A percentile compares a stretch with the other conserved stretches of the same genome.
These are phyloP conservation scores for Hymenoscyphus linearis DNA, from an alignment of 2,329 filamentous ascomycete species.

Conservation along the genomic window DNA sequence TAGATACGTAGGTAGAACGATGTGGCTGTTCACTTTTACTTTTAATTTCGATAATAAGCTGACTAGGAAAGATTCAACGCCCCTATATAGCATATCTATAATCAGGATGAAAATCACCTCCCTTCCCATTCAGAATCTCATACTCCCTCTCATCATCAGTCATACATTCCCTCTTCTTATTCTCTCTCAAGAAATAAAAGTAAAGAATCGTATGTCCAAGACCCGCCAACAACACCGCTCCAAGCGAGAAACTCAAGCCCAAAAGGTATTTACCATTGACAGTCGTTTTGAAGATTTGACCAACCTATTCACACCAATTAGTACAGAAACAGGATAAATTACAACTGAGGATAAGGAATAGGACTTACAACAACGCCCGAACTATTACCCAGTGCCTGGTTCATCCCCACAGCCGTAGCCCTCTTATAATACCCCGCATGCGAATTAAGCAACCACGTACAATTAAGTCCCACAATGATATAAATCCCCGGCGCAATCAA, in stretches of 20 bases:
- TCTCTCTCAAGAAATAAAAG: conserved; percentile 19
- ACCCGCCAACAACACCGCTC: conserved; percentile 20
- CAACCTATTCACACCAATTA: neutral
- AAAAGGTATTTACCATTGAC: conserved; percentile 24
- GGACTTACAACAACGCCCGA: neutral
- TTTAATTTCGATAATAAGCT: too few relatives aligned
- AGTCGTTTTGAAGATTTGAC: conserved; percentile 12
- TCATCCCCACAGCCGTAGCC: neutral
- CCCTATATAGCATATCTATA: conserved; percentile 15
- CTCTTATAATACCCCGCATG: neutral
- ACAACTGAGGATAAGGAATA: neutral
- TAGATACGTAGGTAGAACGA: too few relatives aligned
- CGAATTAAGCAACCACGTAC: neutral
- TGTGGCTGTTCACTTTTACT: too few relatives aligned
- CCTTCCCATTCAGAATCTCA: conserved; percentile 21
- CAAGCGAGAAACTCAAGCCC: conserved; percentile 23
- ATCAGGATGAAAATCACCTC: conserved; percentile 26
- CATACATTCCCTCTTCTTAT: conserved; percentile 18
- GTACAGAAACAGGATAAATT: neutral
- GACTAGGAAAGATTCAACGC: too few relatives aligned
- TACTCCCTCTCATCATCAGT: conserved; percentile 21
- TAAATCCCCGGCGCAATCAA: neutral
- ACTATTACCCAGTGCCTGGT: neutral
- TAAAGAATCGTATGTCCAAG: conserved; percentile 21
- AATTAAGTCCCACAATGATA: neutral